Evolutionary conservation across 371 early-diverging fungal species (phyloP), one percentile per base, ranked within the genome.

Genomic region (Rhizopus delemar): DNA sequence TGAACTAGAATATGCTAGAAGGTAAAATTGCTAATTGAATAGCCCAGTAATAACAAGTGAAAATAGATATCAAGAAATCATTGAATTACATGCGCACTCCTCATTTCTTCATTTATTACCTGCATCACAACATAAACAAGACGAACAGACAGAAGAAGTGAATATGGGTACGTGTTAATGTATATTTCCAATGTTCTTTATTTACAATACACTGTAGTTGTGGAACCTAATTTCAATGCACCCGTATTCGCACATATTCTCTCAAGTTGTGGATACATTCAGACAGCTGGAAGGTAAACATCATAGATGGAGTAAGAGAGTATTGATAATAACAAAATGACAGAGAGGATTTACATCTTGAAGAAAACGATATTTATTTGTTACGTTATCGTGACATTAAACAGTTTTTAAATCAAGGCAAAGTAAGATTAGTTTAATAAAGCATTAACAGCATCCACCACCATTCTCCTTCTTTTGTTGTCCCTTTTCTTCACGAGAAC

Each of bases 221-320:
- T 81, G 6, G 74, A 67, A 46, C 89, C 91, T 0, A 86, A 88
- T 49, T 53, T 89, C 46, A 86, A 91, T 36, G 78, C 83, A 31
- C 88, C 92, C 2, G 91, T 93, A 0, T 90, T 93, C 65, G 86
- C 86, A 51, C 68, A 85, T 7, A 78, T 87, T 6, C 49, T 82
- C 16, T 66, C 80, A 43, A 77, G 78, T 5, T 71, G 86, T 32
- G 91, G 90, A 6, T 80, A 80, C 16, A 51, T 59, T 34, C 41
- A 51, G 12, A 22, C 60, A 11, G 41, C 15, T 8, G 38, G 45
- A 11, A 39, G 39, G 39, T 39, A 39, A 39, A 39, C 39, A 39
- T 39, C 1, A 12, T 9, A 39, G 12, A 39, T 9, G 12, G 12
- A 39, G 2, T 33, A 48, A 49, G 56, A 56, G 28, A 13, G 16